Evolutionary conservation across 768 basidiomycete species (phyloP), one percentile per base, ranked within the genome.

Genomic region (Hygrocybe coccinea): DNA sequence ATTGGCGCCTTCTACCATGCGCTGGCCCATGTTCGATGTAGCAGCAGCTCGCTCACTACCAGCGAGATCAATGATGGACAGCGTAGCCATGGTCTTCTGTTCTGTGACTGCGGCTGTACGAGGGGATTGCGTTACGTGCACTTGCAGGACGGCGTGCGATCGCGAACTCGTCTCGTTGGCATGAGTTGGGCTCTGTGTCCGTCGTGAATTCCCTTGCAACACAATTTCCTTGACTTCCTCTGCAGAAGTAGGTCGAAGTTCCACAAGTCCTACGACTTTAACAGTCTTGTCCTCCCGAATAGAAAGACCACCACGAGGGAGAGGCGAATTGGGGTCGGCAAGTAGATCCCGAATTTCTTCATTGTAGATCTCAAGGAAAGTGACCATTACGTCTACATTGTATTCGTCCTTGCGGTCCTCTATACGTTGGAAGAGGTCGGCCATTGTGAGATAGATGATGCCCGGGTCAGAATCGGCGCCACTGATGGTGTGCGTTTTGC

Each of bases 401-500:
- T 85, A 85, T 35, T 97, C 89, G 54, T 90, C 91, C 62, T 76
- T 83, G 52, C 88, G 82, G 64, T 95, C 91, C 49, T 92, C 86
- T 61, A 99, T 97, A 49, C 87, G 83, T 64, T 88, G 86, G 70
- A 98, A 99, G 59, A 99, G 84, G 71, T 97, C 95, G 43, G 91
- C 85, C 95, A 97, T 98, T 17, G 94, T 93, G 56, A 92, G 80
- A 71, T 98, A 94, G 69, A 98, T 97, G 64, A 97, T 85, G 29
- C 97, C 97, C 15, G 91, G 92, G 68, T 95, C 89, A 19, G 69
- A 67, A 44, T 88, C 86, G 36, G 89, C 87, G 55, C 95, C 95
- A 64, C 93, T 97, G 69, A 99, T 97, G 17, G 97, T 99, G 71
- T 98, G 95, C 4, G 97, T 99, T 73, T 99, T 99, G 60, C 97